A percentile compares a stretch with the other conserved stretches of the same genome.
phyloP scores from a whole-genome alignment of 768 basidiomycete genomes.

The Rhizopogon roseolus region DNA sequence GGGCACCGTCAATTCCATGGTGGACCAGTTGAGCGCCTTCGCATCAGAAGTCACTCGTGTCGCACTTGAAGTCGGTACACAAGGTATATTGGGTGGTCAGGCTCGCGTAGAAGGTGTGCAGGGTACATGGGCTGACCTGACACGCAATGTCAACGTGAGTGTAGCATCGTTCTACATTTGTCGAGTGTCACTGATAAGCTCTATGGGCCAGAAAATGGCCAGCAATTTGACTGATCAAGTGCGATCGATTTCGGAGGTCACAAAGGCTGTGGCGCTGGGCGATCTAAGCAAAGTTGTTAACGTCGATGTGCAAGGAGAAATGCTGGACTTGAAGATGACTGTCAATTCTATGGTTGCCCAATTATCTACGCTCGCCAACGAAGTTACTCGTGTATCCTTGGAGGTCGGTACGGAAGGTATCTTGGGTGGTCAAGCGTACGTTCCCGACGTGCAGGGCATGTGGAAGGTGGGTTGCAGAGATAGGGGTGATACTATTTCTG shows the following conservation, averaged over 20 bases:
- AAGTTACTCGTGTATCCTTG: conserved; percentile 87
- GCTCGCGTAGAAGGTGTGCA: conserved; percentile 88
- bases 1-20: conserved; percentile 90
- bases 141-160: conserved; percentile 79
- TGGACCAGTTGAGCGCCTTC: conserved; percentile 83
- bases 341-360: conserved; percentile 78
- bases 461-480: conserved; percentile 63
- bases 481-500: conserved; percentile 13
- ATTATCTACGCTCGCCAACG: conserved; percentile 67
- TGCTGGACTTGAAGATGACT: conserved; percentile 79
- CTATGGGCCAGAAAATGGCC: conserved; percentile 70
- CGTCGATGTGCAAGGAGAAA: conserved; percentile 93
- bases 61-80: conserved; percentile 85
- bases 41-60: conserved; percentile 81
- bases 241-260: conserved; percentile 86
- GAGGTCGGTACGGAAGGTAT: conserved; percentile 94
- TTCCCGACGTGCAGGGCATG: conserved; percentile 91
- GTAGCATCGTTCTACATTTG: neutral
- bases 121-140: conserved; percentile 91
- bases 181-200: neutral
- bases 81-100: conserved; percentile 88
- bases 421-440: conserved; percentile 87
- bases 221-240: conserved; percentile 83
- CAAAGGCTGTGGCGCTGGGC: conserved; percentile 74
- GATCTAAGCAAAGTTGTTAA: conserved; percentile 82